Conservation (phyloP, 257 asterid species). For the Solanum paucissectum region DNA sequence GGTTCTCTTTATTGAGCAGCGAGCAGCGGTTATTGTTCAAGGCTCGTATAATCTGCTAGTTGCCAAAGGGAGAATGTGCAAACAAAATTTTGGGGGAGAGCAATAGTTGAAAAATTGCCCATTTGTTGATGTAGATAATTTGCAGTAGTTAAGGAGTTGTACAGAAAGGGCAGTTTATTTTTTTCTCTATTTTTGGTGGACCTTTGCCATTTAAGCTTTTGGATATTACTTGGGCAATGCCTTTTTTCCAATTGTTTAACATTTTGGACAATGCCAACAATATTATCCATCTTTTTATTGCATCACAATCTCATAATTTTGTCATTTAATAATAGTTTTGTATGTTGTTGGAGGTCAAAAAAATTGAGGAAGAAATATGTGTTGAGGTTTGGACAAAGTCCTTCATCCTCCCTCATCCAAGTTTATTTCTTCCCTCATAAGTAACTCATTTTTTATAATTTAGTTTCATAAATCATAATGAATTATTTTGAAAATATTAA, state of each 20-base stretch:
- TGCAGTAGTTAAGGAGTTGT: neutral
- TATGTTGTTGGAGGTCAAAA: neutral
- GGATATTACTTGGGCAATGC: neutral
- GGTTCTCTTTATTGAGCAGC: conserved; percentile 46
- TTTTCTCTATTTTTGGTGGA: neutral
- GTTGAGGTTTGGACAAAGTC: neutral
- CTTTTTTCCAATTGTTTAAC: neutral
- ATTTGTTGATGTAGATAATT: neutral
- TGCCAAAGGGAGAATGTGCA: neutral
- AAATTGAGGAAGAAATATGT: neutral
- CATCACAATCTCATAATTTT: neutral
- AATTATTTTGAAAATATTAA: no score
- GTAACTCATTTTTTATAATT: no score
- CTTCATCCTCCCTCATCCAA: neutral
- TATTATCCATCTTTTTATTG: neutral
- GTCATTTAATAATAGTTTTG: neutral
- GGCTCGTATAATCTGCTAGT: conserved; percentile 19
- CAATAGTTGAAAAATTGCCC: neutral
- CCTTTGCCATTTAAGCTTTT: neutral
- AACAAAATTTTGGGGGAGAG: neutral
- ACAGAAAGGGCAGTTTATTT: neutral
- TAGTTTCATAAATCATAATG: neutral
- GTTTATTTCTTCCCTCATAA: no score
- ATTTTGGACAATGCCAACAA: neutral
- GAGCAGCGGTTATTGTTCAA: conserved; percentile 49